Evolutionary conservation across 2,329 filamentous ascomycete genomes (phyloP), one percentile per base, ranked within the genome.

Genomic region (Cordyceps militaris): DNA sequence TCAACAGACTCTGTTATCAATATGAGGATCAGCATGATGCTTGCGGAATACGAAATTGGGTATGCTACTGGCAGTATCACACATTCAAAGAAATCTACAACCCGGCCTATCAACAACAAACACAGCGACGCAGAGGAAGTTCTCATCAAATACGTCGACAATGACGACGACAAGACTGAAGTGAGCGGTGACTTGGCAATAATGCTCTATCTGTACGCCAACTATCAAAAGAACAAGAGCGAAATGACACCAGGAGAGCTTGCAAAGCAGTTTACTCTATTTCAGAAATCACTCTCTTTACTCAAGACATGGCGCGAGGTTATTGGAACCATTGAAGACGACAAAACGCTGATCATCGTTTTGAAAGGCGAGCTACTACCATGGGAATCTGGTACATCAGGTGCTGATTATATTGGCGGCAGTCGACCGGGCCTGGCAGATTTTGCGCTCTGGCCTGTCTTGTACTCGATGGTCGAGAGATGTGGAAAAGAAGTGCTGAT

Each of bases 121-220:
- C 28, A 26, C 3, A 36, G 51, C 44, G 1, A 60, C 36, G n/a
- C 42, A 23, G 64, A 66, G 7, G 63, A 62, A 14, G 42, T 69
- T 3, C 65, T 69, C 2, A 69, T 84, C 56, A 79, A 76, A 56
- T 82, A 83, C 52, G 70, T 79, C 26, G 82, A 86, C 63, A 83
- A 81, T 48, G 80, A 85, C 59, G 63, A 66, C 0, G 69, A 62
- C 24, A 75, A 74, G 59, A 77, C 81, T 1, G 70, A 68, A 0
- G 73, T 82, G 0, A 68, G 77, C 8, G 81, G 82, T 5, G 74
- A 80, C 42, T 54, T 77, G 1, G 77, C 76, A 34, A 79, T 85
- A 59, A 74, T 86, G 74, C 66, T 82, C 10, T 86, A 89, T 59
- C 73, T 89, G 1, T 81, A 88, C 59, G 74, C 79, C 2, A 70